A percentile compares a stretch with the other conserved stretches of the same genome.
These are phyloP conservation scores for Zopfochytrium polystomum DNA, from an alignment of 371 early-diverging fungal genomes.

Conservation along the genomic window DNA sequence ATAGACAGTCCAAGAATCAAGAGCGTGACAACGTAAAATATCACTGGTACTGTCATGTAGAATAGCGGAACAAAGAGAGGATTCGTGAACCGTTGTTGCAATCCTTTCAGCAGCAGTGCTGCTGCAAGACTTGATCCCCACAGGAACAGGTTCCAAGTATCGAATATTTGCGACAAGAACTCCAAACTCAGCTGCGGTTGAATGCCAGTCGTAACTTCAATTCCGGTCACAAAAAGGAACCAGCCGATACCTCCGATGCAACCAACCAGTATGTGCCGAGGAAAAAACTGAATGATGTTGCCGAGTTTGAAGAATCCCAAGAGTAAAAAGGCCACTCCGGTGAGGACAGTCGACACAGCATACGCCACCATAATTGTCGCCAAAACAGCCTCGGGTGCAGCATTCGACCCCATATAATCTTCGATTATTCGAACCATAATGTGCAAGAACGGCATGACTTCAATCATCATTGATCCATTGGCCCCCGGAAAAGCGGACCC, in stretches of 20 bases:
- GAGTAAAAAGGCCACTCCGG: constrained; percentile 82
- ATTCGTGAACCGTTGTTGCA: constrained; percentile 50
- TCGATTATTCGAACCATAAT: constrained; percentile 75
- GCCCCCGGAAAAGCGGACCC: constrained; percentile 87
- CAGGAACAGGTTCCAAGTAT: constrained; percentile 48
- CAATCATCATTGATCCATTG: constrained; percentile 94
- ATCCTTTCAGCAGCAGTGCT: constrained; percentile 63
- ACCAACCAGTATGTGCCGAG: constrained; percentile 91
- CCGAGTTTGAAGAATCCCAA: constrained; percentile 76
- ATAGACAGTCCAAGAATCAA: constrained; percentile 58
- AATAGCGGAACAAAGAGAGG: constrained; percentile 84
- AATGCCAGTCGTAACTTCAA: constrained; percentile 78
- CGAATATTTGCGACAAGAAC: constrained; percentile 32
- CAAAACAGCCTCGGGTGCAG: constrained; percentile 57
- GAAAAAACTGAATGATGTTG: constrained; percentile 76
- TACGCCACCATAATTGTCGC: constrained; percentile 90
- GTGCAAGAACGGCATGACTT: constrained; percentile 90
- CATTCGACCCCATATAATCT: not conserved
- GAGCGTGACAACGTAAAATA: constrained; percentile 69
- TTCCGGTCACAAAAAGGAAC: constrained; percentile 86
- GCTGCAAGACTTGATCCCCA: constrained; percentile 77
- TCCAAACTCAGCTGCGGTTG: constrained; percentile 28
- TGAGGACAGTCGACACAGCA: constrained; percentile 68
- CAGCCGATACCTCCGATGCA: constrained; percentile 80
- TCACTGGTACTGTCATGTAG: constrained; percentile 73